Percentiles rank a stretch among this genome's conserved stretches.
phyloP scores from a whole-genome alignment of 768 basidiomycete species.

The Boletales sp. region DNA sequence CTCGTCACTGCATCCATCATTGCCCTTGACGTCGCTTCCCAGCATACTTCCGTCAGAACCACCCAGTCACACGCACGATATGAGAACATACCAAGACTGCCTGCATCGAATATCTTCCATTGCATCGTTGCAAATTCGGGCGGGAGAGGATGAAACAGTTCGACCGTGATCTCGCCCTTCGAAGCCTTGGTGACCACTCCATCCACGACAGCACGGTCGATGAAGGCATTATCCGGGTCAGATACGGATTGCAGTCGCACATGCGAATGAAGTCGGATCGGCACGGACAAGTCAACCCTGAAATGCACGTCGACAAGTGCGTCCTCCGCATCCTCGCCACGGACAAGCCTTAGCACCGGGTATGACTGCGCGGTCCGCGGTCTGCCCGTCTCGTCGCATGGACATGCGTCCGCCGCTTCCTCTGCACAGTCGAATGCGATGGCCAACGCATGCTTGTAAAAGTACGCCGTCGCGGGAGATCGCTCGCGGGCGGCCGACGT shows the following conservation, averaged over 20 bases:
- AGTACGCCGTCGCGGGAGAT: conserved; percentile 37
- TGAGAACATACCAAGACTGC: conserved; percentile 47
- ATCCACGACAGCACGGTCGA: conserved; percentile 48
- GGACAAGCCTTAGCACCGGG: conserved; percentile 22
- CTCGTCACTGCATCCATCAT: conserved; percentile 61
- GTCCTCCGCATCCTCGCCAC: conserved; percentile 23
- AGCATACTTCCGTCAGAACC: not conserved
- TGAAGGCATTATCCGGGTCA: conserved; percentile 47
- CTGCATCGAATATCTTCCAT: conserved; percentile 63
- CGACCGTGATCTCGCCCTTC: conserved; percentile 53
- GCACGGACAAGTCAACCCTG: conserved; percentile 48
- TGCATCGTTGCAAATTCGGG: conserved; percentile 58
- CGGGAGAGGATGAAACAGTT: conserved; percentile 54
- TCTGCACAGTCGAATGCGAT: conserved; percentile 63
- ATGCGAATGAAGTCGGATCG: conserved; percentile 61
- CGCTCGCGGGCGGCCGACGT: conserved; percentile 24
- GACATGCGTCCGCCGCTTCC: conserved; percentile 64
- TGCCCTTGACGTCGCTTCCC: conserved; percentile 54
- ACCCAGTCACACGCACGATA: not conserved
- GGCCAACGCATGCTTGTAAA: conserved; percentile 52
- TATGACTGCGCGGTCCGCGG: conserved; percentile 42
- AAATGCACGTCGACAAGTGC: conserved; percentile 48
- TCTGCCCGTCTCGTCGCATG: conserved; percentile 59
- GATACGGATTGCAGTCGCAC: conserved; percentile 60
- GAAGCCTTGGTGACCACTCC: conserved; percentile 53